Percentiles rank a stretch among this genome's conserved stretches.
Conservation (phyloP, 345 rosid genomes). For the Combretum micranthum region DNA sequence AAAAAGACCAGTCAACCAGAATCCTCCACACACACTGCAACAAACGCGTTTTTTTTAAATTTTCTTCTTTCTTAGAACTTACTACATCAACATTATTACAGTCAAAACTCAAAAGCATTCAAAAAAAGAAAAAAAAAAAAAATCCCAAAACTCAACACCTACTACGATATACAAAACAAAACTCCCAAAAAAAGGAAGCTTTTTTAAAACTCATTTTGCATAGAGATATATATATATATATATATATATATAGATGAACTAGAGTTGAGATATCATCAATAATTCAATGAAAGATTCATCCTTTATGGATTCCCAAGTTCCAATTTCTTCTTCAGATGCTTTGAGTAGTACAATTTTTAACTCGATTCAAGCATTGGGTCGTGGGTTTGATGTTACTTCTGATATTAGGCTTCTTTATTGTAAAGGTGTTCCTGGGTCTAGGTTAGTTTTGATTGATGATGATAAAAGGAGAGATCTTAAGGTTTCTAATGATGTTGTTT, state of each 20-base stretch:
- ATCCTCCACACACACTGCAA: slow-evolving; percentile 16
- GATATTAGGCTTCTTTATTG: slow-evolving; percentile 90
- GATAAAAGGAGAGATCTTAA: slow-evolving; percentile 50
- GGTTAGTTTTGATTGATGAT: slow-evolving; percentile 68
- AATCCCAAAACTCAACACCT: slow-evolving; percentile 14
- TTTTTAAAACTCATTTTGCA: background rate
- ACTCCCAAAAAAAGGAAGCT: background rate
- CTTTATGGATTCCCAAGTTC: slow-evolving; percentile 28
- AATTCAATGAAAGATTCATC: slow-evolving; percentile 9
- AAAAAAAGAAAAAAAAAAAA: slow-evolving; percentile 8
- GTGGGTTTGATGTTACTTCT: slow-evolving; percentile 91
- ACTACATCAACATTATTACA: slow-evolving; percentile 12
- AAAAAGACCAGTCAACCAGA: slow-evolving; percentile 58
- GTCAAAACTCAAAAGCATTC: slow-evolving; percentile 33
- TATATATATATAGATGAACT: background rate
- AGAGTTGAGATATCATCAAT: too few relatives aligned
- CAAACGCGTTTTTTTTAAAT: slow-evolving; percentile 56
- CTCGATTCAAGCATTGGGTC: slow-evolving; percentile 92
- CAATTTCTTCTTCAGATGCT: slow-evolving; percentile 42
- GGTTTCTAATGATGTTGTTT: slow-evolving; percentile 39
- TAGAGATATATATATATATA: background rate
- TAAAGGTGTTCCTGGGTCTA: slow-evolving; percentile 88
- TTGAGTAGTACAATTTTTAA: slow-evolving; percentile 64
- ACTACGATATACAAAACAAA: background rate
- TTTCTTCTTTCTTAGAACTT: too few relatives aligned